Conservation (phyloP, 1,139 yeast species). For the Taphrina confusa region DNA sequence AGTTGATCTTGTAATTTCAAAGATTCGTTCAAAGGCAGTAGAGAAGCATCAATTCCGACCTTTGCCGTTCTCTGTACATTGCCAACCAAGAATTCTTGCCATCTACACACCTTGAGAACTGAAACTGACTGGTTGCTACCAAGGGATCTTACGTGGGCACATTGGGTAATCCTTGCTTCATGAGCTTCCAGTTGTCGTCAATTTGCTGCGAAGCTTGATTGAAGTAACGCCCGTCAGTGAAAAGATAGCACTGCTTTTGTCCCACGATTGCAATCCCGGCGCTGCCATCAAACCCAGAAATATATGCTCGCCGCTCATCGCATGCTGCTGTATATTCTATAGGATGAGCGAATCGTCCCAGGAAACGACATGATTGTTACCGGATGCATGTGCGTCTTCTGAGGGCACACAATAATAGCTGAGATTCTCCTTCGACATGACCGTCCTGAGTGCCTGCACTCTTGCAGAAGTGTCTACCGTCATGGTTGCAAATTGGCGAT, state of each 20-base stretch:
- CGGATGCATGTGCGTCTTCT: constrained; percentile 31
- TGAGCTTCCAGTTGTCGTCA: constrained; percentile 76
- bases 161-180: constrained; percentile 59
- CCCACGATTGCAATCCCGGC: constrained; percentile 93
- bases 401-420: constrained; percentile 58
- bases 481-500: neutral
- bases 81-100: constrained; percentile 77
- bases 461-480: constrained; percentile 42
- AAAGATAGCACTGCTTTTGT: constrained; percentile 69
- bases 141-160: constrained; percentile 15
- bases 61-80: constrained; percentile 42
- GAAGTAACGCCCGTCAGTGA: constrained; percentile 95
- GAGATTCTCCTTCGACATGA: constrained; percentile 65
- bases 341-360: constrained; percentile 13
- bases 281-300: constrained; percentile 78
- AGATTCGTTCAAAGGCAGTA: constrained; percentile 52
- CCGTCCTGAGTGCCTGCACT: constrained; percentile 61
- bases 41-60: constrained; percentile 67
- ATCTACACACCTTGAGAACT: constrained; percentile 73
- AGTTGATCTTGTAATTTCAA: constrained; percentile 45
- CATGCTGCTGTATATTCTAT: constrained; percentile 37
- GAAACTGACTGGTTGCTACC: constrained; percentile 44
- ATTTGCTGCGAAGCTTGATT: constrained; percentile 85
- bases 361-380: neutral
- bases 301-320: constrained; percentile 39